phyloP scores from a whole-genome alignment of 495 filamentous ascomycete genomes.

The Hypoxylon trugodes region DNA sequence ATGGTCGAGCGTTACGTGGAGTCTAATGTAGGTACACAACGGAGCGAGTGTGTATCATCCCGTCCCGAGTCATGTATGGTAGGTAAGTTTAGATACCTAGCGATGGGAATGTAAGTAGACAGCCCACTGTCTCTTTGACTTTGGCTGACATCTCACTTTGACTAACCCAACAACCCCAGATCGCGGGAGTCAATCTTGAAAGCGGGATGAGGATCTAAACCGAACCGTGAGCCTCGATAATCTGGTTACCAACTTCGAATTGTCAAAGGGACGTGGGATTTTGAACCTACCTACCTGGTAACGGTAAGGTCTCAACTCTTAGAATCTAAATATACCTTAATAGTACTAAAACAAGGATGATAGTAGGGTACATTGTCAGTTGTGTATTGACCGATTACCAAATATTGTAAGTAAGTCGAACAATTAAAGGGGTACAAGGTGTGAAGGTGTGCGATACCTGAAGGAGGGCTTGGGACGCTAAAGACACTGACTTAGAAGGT shows the following conservation, averaged over 20 bases:
- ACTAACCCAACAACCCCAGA: constrained; percentile 31
- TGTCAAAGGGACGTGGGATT: constrained; percentile 21
- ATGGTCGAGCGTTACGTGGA: constrained; percentile 31
- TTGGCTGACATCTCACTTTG: constrained; percentile 34
- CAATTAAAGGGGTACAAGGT: too few relatives aligned
- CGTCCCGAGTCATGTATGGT: constrained; percentile 23
- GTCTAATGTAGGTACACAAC: constrained; percentile 35
- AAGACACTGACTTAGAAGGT: too few relatives aligned
- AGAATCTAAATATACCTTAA: background rate
- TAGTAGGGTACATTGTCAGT: constrained; percentile 1
- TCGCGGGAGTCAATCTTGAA: constrained; percentile 29
- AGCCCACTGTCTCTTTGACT: constrained; percentile 28
- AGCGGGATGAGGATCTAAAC: constrained; percentile 31
- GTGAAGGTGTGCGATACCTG: too few relatives aligned
- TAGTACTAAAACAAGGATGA: constrained; percentile 2
- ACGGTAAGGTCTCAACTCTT: constrained; percentile 7
- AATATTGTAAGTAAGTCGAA: constrained; percentile 10
- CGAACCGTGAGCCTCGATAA: constrained; percentile 26
- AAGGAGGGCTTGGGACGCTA: too few relatives aligned
- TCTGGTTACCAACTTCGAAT: constrained; percentile 24
- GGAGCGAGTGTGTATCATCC: constrained; percentile 20
- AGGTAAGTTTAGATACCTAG: constrained; percentile 28
- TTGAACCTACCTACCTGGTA: too few relatives aligned
- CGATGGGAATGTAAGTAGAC: constrained; percentile 24
- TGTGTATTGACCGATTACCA: constrained; percentile 7